Evolutionary conservation across 192 early-diverging fungal genomes (phyloP), one percentile per base, ranked within the genome.

Genomic region (Oehlia diaphana): DNA sequence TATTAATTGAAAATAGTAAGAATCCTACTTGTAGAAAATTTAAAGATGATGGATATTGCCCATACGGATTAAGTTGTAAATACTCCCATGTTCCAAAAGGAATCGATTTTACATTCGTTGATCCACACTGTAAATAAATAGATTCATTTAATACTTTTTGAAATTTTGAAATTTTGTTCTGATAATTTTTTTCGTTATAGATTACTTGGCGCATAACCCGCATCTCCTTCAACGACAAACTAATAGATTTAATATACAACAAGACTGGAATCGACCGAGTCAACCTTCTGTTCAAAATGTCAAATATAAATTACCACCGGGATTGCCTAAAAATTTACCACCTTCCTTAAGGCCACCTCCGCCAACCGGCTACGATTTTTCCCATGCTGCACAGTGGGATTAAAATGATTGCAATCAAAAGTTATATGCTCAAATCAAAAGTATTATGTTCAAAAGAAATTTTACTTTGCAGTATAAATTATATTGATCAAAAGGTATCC

Each of bases 1-100:
- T 82, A 50, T 69, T 86, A 9, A 31, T 78, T n/a, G 83, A 86
- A 49, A 82, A 84, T 68, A 49, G 78, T n/a, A 75, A 65, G 12
- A 84, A 84, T 70, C 76, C 85, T 23, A 73, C 83, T 10, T 86
- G 85, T 72, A 39, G 83, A 64, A 66, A 79, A 19, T 86, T 81
- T 61, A 31, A 49, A 21, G 75, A 71, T 9, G 61, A 72, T 42
- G 77, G 83, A 35, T 74, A 63, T 65, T 86, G 85, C 77, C 83
- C 80, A 63, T 86, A 76, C 70, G 85, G 81, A 8, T 64, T 82
- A 21, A 76, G 72, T 19, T 86, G 85, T 75, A 82, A 76, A 70
- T 84, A 81, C 50, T 82, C 81, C 33, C 85, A 86, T 64, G 77
- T 86, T 66, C 74, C 69, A 13, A 28, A 31, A 16, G 76, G 80